These are phyloP conservation scores for Sugiyamaella sp. DNA, from an alignment of 1,139 yeast genomes.

Conservation along the genomic window DNA sequence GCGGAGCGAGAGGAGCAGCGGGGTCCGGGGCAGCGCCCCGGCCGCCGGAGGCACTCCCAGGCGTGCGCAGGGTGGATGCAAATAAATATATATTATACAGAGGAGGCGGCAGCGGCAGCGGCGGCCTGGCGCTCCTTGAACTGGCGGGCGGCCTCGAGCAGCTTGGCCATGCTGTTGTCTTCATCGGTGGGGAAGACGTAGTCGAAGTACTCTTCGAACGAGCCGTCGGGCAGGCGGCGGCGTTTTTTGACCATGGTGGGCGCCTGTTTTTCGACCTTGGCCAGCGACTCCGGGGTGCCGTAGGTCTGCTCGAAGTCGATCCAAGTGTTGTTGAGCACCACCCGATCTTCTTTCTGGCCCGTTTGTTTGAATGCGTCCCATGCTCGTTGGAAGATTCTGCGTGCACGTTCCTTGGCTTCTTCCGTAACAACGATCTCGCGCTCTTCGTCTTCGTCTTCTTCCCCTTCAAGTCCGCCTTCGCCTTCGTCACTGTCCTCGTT, in stretches of 20 bases:
- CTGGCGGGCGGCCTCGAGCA: slow-evolving; percentile 64
- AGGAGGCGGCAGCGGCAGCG: slow-evolving; percentile 5
- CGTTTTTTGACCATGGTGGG: slow-evolving; percentile 62
- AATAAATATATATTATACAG: slow-evolving; percentile 8
- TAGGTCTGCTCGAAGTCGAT: slow-evolving; percentile 63
- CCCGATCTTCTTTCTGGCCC: slow-evolving; percentile 51
- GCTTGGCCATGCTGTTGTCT: slow-evolving; percentile 48
- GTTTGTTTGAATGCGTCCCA: slow-evolving; percentile 48
- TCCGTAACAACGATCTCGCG: slow-evolving; percentile 52
- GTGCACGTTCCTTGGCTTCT: slow-evolving; percentile 54
- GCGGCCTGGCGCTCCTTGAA: slow-evolving; percentile 48
- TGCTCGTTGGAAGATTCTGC: slow-evolving; percentile 62
- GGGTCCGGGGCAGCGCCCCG: background rate
- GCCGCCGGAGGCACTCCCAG: background rate
- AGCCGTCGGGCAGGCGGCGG: slow-evolving; percentile 49
- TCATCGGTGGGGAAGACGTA: slow-evolving; percentile 62
- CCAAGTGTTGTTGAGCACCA: slow-evolving; percentile 64
- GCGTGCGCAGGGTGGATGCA: background rate
- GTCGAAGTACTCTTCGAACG: slow-evolving; percentile 60
- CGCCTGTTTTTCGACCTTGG: slow-evolving; percentile 49
- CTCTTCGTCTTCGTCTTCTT: slow-evolving; percentile 47
- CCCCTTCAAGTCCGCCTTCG: too few species aligned
- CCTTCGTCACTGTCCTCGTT: slow-evolving; percentile 54
- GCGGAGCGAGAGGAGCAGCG: background rate
- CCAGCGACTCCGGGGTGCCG: slow-evolving; percentile 53